Evolutionary conservation across 2,329 filamentous ascomycete genomes (phyloP).

Genomic region (Byssothecium circinans): DNA sequence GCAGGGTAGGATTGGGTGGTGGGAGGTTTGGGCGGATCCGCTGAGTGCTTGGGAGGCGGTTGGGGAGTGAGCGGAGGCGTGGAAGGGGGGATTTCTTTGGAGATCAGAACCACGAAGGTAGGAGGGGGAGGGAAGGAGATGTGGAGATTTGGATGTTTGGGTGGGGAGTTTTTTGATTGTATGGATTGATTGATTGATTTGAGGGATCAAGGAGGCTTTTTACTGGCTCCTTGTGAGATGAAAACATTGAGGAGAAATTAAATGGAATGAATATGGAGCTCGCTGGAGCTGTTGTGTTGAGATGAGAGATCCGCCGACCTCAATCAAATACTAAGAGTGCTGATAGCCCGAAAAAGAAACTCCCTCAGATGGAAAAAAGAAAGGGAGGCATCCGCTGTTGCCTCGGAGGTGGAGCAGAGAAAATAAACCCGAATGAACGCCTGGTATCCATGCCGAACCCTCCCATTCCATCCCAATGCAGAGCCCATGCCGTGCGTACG

Average conservation of each 20-base stretch:
- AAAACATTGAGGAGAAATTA: background rate
- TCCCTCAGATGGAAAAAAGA: background rate
- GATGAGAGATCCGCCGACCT: background rate
- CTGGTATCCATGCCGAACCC: slow-evolving; percentile 21
- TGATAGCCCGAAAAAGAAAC: background rate
- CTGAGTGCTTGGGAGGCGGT: slow-evolving; percentile 48
- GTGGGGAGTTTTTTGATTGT: too few relatives aligned
- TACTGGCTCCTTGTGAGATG: too few relatives aligned
- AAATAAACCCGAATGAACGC: slow-evolving; percentile 10
- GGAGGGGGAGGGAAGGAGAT: too few relatives aligned
- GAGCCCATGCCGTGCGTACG: background rate
- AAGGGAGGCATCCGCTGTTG: background rate
- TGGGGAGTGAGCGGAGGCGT: slow-evolving; percentile 16
- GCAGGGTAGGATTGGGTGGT: slow-evolving; percentile 44
- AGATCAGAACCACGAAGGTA: too few relatives aligned
- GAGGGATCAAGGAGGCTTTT: too few relatives aligned
- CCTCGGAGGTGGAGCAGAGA: background rate
- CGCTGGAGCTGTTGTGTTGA: background rate
- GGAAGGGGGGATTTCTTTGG: background rate
- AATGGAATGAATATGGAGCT: background rate
- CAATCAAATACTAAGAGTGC: background rate
- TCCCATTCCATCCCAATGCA: slow-evolving; percentile 1
- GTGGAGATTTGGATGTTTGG: too few relatives aligned
- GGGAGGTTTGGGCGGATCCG: slow-evolving; percentile 51
- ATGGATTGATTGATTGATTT: too few relatives aligned